Evolutionary conservation across 495 filamentous ascomycete genomes (phyloP).

Genomic region (Neurospora africana): DNA sequence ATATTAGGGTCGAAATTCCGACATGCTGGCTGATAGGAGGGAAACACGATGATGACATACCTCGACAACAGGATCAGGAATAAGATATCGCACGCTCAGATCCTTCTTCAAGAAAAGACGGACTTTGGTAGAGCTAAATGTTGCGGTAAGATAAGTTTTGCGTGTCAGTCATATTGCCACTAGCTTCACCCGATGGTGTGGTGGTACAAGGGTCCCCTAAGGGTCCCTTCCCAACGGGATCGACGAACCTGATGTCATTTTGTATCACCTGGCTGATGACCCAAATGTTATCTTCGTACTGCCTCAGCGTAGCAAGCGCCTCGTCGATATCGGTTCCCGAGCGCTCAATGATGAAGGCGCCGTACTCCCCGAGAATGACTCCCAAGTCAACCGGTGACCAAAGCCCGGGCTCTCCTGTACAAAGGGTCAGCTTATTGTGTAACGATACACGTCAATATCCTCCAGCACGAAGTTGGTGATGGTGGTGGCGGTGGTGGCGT

Average conservation of each 20-base stretch:
- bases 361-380: constrained; percentile 77
- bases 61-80: constrained; percentile 18
- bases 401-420: constrained; percentile 43
- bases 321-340: constrained; percentile 83
- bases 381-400: constrained; percentile 78
- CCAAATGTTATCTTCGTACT: constrained; percentile 62
- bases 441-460: not conserved
- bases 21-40: constrained; percentile 31
- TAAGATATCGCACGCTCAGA: constrained; percentile 54
- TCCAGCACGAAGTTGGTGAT: not conserved
- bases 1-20: not conserved
- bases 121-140: constrained; percentile 63
- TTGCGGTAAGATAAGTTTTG: not conserved
- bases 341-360: constrained; percentile 82
- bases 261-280: constrained; percentile 83
- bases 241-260: constrained; percentile 57
- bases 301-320: constrained; percentile 61
- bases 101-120: constrained; percentile 71
- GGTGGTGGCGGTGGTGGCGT: constrained; percentile 32
- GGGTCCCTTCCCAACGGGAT: not conserved
- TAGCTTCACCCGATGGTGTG: not conserved
- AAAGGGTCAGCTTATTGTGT: constrained; percentile 12
- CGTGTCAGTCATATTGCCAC: not conserved
- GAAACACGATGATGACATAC: constrained; percentile 9
- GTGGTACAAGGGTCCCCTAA: not conserved